Base-by-base conservation (phyloP, 2,329 filamentous ascomycete genomes). In the Xylaria sp. region DNA sequence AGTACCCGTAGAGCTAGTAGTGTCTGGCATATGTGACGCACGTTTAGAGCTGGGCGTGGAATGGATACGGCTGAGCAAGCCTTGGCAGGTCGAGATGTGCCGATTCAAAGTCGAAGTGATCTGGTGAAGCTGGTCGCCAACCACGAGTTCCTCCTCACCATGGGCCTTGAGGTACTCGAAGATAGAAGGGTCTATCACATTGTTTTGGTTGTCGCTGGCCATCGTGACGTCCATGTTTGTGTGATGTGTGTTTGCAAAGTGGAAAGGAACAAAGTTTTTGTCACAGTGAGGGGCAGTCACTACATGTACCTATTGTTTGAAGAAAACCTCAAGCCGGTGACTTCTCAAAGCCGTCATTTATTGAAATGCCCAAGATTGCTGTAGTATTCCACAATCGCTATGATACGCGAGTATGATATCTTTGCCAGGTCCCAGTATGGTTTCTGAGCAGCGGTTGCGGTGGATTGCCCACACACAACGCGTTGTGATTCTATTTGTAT, bases 161-260 rank as follows among this genome's bases (percentile, higher is more conserved):
- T 92, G 92, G 54, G 83, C 78, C 74, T 97, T 93, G 57, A 99
- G 86, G 65, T 89, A 83, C 68, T 92, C 85, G 74, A 97, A 97
- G 71, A 97, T 90, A 62, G 83, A 81, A 56, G 90, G 88, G 71
- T 95, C 88, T 67, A 94, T 86, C 80, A 89, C 84, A 52, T 74
- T 76, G 48, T 72, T 54, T 9, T 52, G 19, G 22, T 51, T 58
- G 51, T 54, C 59, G 52, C 44, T 60, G 34, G 65, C 62, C 67
- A 69, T 69, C 21, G 52, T 61, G 49, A 40, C 34, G 16, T n/a
- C n/a, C n/a, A n/a, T 43, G 48, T 49, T 47, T 29, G 37, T 20
- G 19, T 22, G 34, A 17, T 24, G n/a, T 20, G 37, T 44, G 39
- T 51, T 43, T 40, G 42, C 19, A 17, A 49, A 39, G 44, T 46